These are phyloP conservation scores for Malus hybrid DNA, from an alignment of 331 rosid species.

Conservation along the genomic window DNA sequence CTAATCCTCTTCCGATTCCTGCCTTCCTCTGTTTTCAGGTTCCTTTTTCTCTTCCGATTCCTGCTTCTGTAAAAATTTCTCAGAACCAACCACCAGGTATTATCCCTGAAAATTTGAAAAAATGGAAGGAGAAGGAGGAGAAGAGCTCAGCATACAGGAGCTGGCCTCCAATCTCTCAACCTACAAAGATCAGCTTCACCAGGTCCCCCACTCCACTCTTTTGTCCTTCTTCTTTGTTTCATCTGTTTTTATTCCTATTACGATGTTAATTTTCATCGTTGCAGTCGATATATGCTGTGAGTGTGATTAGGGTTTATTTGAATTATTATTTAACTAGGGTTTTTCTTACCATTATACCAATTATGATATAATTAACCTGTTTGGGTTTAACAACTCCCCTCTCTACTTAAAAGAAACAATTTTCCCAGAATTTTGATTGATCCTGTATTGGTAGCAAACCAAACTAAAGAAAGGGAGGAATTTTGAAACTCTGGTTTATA, in stretches of 20 bases:
- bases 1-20: background rate
- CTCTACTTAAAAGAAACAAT: background rate
- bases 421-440: background rate
- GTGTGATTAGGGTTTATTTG: background rate
- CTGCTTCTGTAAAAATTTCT: background rate
- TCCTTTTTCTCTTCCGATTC: background rate
- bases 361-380: background rate
- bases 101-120: background rate
- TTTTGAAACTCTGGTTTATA: background rate
- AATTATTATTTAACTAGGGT: background rate
- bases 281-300: background rate
- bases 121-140: conserved; percentile 48
- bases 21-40: background rate
- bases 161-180: conserved; percentile 72
- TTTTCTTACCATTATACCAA: background rate
- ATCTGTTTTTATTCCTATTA: background rate
- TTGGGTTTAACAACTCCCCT: background rate
- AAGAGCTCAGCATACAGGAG: conserved; percentile 70
- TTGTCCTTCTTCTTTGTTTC: background rate
- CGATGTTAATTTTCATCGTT: background rate
- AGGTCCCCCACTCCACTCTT: conserved; percentile 26
- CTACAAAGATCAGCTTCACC: conserved; percentile 74
- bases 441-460: background rate
- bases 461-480: background rate
- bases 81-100: background rate